Percentiles rank a stretch among this genome's conserved stretches.
phyloP scores from a whole-genome alignment of 139 green algal genomes.

The Spirogloea muscicola region DNA sequence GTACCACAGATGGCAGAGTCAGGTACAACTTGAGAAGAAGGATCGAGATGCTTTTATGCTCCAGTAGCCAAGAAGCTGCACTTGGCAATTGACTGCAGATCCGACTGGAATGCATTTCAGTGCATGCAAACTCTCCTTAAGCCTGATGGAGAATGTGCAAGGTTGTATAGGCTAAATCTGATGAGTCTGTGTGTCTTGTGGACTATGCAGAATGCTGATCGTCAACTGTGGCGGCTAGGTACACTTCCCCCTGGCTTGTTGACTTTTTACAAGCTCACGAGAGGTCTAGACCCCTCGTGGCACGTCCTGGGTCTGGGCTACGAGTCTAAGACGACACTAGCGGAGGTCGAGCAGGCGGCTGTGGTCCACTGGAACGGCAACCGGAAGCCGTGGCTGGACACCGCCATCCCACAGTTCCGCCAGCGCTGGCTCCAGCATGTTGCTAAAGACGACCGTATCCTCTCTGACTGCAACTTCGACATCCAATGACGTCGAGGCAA shows the following conservation, averaged over 20 bases:
- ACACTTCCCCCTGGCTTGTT: slow-evolving; percentile 16
- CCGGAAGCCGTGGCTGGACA: slow-evolving; percentile 28
- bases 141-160: too few relatives aligned
- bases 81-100: too few relatives aligned
- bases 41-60: too few relatives aligned
- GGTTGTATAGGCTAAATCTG: too few relatives aligned
- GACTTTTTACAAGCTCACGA: slow-evolving; percentile 26
- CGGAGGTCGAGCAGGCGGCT: neutral
- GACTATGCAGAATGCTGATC: slow-evolving; percentile 14
- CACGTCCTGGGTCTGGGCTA: slow-evolving; percentile 25
- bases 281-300: slow-evolving; percentile 1
- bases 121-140: too few relatives aligned
- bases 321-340: neutral
- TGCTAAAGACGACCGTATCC: neutral
- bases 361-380: slow-evolving; percentile 35
- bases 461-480: slow-evolving; percentile 31
- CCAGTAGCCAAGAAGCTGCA: too few relatives aligned
- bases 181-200: neutral
- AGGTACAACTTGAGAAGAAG: too few relatives aligned
- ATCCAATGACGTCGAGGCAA: too few relatives aligned
- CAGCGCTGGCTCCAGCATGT: slow-evolving; percentile 4
- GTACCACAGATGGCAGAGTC: slow-evolving; percentile 35
- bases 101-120: too few relatives aligned
- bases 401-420: slow-evolving; percentile 22
- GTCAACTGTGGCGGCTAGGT: slow-evolving; percentile 11